phyloP scores from a whole-genome alignment of 1,284 basidiomycete genomes.

The Fistulinella cinereoalba region DNA sequence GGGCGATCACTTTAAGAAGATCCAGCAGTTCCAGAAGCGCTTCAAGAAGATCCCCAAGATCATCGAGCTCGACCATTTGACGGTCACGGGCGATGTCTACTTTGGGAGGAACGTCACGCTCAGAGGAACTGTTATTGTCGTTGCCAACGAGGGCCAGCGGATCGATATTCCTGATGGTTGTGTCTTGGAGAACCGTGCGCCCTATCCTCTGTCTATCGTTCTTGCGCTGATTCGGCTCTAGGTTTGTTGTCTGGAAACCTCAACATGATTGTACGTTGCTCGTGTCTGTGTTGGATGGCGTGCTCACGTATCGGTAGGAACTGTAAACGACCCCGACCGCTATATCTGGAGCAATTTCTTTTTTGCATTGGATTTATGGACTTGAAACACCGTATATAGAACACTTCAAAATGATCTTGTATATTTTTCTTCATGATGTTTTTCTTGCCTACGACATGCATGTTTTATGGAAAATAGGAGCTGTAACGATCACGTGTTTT shows the following conservation, averaged over 20 bases:
- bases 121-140: constrained; percentile 84
- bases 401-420: not conserved
- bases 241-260: constrained; percentile 63
- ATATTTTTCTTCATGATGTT: not conserved
- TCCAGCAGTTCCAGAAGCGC: constrained; percentile 94
- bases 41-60: constrained; percentile 98
- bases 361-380: constrained; percentile 20
- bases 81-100: constrained; percentile 94
- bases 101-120: constrained; percentile 93
- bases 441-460: too few species aligned
- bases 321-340: constrained; percentile 18
- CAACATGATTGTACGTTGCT: constrained; percentile 60
- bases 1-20: constrained; percentile 91
- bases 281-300: not conserved
- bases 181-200: constrained; percentile 85
- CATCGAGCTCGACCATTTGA: constrained; percentile 93
- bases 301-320: constrained; percentile 25
- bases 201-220: not conserved
- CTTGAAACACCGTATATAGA: constrained; percentile 14
- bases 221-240: constrained; percentile 21
- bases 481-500: too few species aligned
- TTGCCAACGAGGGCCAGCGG: constrained; percentile 90
- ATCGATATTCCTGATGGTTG: constrained; percentile 97
- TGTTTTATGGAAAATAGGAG: too few species aligned
- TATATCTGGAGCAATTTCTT: not conserved